Evolutionary conservation across 306 rosid species (phyloP), one percentile per base, ranked within the genome.

Genomic region (Inga leiocalycina): DNA sequence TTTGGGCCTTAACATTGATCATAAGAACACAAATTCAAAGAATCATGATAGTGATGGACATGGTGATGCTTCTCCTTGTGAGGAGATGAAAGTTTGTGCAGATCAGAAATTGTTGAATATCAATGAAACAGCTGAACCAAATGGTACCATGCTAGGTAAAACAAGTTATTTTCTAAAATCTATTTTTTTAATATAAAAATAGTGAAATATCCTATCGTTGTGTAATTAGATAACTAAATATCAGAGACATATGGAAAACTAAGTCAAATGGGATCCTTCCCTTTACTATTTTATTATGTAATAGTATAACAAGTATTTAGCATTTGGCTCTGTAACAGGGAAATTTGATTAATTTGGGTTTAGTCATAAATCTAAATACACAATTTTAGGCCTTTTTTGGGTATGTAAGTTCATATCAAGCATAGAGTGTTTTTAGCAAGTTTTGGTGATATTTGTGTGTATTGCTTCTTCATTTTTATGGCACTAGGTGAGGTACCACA

Each of bases 71-170:
- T 84, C 86, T 13, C 64, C 86, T 13, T 68, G 75, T 45, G 89
- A 87, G 48, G 44, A 86, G 48, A 48, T 87, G 76, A 88, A 83
- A 73, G 76, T 81, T 79, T 80, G 86, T 4, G 86, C 87, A 74
- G 90, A 93, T 84, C 93, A 90, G 46, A 88, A 88, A 85, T 86
- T 90, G 79, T 68, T 75, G 90, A 84, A 87, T 57, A 84, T 94
- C 24, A 83, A 82, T 51, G 92, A 88, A 84, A 91, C 79, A 74
- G 84, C 83, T 34, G 93, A 90, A 75, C 89, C 90, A 54, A 89
- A 87, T 52, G 56, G 65, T 72, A n/a, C 32, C 46, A 44, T 62
- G 45, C 7, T 39, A 69, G 16, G 17, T 3, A 69, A 19, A 27
- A 30, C 41, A 30, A 30, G 17, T 64, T 30, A 10, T 62, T 56